phyloP scores from a whole-genome alignment of 1,284 basidiomycete species.

The Leccinum pachyderme region DNA sequence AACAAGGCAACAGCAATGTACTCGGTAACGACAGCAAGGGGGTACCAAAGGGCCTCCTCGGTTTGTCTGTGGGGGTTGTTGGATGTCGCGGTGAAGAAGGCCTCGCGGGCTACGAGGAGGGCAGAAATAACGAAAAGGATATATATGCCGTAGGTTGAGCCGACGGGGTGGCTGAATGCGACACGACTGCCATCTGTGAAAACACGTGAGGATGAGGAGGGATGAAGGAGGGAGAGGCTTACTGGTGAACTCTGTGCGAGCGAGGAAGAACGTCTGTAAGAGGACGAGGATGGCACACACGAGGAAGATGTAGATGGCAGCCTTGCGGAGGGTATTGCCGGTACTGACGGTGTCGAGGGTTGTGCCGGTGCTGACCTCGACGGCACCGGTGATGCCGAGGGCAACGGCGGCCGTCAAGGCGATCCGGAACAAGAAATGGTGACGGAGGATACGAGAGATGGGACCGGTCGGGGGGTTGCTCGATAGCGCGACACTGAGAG shows the following conservation, averaged over 20 bases:
- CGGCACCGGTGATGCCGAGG: conserved; percentile 39
- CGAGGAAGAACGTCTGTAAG: conserved; percentile 28
- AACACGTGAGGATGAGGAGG: not conserved
- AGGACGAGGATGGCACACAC: conserved; percentile 40
- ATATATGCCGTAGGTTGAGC: conserved; percentile 32
- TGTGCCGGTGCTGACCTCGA: conserved; percentile 10
- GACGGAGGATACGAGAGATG: conserved; percentile 31
- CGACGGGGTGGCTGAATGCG: conserved; percentile 24
- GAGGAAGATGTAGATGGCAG: conserved; percentile 45
- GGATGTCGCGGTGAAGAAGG: conserved; percentile 41
- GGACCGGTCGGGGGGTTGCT: conserved; percentile 30
- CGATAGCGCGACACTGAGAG: conserved; percentile 15
- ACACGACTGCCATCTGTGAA: conserved; percentile 11
- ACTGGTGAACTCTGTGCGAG: conserved; percentile 24
- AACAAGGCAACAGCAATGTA: conserved; percentile 42
- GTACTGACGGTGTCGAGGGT: conserved; percentile 5
- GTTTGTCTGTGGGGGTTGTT: conserved; percentile 26
- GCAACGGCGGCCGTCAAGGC: conserved; percentile 34
- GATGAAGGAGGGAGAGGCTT: not conserved
- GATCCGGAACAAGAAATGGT: conserved; percentile 34
- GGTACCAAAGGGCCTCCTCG: conserved; percentile 51
- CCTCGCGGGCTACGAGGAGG: conserved; percentile 42
- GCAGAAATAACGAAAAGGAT: conserved; percentile 38
- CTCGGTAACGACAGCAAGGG: conserved; percentile 44
- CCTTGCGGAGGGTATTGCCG: conserved; percentile 31